phyloP scores from a whole-genome alignment of 345 rosid species.

The Salix arbutifolia region DNA sequence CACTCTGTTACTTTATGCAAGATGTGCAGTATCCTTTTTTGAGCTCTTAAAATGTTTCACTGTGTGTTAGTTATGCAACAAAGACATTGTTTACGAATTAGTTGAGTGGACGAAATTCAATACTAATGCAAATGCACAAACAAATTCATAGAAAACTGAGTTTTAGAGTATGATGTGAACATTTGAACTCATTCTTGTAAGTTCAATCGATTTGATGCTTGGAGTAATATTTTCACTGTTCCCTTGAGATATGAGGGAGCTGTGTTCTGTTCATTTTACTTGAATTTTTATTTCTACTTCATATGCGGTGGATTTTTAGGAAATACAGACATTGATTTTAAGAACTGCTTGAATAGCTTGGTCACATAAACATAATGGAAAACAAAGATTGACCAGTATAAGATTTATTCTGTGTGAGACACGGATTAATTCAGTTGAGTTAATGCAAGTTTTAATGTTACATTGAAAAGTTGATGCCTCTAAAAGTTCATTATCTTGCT shows the following conservation, averaged over 20 bases:
- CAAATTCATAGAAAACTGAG: neutral
- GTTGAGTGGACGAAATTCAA: neutral
- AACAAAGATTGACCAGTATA: neutral
- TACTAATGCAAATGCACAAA: neutral
- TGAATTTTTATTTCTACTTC: neutral
- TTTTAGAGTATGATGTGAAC: neutral
- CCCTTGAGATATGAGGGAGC: neutral
- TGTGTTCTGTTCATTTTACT: neutral
- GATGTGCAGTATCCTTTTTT: neutral
- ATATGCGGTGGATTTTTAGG: neutral
- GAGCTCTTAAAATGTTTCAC: neutral
- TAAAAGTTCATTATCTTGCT: neutral
- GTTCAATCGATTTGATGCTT: neutral
- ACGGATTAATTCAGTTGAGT: neutral
- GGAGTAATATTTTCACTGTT: neutral
- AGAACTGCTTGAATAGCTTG: neutral
- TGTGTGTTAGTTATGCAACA: neutral
- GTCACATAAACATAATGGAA: neutral
- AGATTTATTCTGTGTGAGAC: neutral
- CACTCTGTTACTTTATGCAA: neutral
- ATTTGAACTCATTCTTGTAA: neutral
- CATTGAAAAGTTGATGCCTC: neutral
- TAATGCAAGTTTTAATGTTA: neutral
- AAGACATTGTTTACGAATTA: neutral
- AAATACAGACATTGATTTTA: neutral